phyloP scores from a whole-genome alignment of 805 yeast genomes.

The Candida dajiaensis region DNA sequence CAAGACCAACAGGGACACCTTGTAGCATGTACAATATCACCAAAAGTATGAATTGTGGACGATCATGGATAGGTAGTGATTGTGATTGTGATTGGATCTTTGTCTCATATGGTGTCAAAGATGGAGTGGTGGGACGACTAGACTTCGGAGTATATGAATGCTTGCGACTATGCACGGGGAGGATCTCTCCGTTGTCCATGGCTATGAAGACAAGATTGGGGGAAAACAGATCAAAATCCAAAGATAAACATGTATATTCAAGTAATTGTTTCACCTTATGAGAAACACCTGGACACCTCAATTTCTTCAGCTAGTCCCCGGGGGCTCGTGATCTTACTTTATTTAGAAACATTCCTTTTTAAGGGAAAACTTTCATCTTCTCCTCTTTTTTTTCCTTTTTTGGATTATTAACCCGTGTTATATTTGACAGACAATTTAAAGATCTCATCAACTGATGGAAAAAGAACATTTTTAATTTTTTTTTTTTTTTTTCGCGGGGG shows the following conservation, averaged over 20 bases:
- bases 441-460: neutral
- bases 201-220: neutral
- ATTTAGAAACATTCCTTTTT: no score
- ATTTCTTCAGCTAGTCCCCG: no score
- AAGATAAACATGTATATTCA: no score
- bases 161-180: constrained; percentile 7
- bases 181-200: neutral
- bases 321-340: no score
- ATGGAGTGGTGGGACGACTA: constrained; percentile 1
- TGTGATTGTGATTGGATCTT: constrained; percentile 1
- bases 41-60: constrained; percentile 69
- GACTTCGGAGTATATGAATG: neutral
- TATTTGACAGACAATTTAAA: neutral
- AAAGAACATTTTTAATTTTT: neutral
- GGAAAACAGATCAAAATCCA: no score
- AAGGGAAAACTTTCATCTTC: no score
- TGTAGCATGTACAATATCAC: constrained; percentile 77
- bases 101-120: neutral
- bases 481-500: neutral
- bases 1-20: constrained; percentile 96
- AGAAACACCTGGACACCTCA: no score
- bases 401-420: neutral
- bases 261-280: no score
- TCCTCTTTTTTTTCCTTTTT: no score
- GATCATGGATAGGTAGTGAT: constrained; percentile 40